Evolutionary conservation across 73 alveolate genomes (phyloP).

Genomic region (Durusdinium trenchii): DNA sequence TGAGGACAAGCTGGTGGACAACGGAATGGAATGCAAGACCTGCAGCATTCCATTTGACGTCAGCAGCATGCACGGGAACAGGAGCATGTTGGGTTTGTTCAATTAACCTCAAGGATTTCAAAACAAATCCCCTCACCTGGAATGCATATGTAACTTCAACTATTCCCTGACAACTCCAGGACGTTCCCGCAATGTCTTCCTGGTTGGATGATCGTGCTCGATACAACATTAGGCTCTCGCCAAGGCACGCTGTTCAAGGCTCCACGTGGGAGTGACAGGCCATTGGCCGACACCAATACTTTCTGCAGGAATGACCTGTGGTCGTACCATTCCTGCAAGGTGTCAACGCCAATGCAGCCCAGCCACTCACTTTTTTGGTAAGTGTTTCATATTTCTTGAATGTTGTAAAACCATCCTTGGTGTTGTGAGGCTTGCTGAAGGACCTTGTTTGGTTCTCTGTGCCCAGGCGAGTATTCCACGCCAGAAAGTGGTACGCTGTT

Average conservation of each 20-base stretch:
- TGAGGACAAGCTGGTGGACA: background rate
- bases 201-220: background rate
- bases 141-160: no score
- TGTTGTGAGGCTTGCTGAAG: background rate
- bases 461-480: conserved; percentile 1
- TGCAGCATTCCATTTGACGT: background rate
- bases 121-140: no score
- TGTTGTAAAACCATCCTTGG: no score
- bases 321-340: background rate
- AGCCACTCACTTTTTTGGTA: conserved; percentile 5
- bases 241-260: conserved; percentile 33
- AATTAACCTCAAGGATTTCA: background rate
- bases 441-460: background rate
- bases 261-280: background rate
- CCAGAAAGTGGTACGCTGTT: background rate
- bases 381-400: no score
- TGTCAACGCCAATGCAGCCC: background rate
- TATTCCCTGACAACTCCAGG: no score
- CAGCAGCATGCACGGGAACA: background rate
- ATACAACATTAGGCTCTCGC: background rate
- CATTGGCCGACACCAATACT: background rate
- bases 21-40: background rate
- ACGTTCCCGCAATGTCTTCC: background rate
- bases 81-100: background rate
- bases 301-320: background rate